phyloP scores from a whole-genome alignment of 306 rosid genomes.

The Pachyrhizus erosus region DNA sequence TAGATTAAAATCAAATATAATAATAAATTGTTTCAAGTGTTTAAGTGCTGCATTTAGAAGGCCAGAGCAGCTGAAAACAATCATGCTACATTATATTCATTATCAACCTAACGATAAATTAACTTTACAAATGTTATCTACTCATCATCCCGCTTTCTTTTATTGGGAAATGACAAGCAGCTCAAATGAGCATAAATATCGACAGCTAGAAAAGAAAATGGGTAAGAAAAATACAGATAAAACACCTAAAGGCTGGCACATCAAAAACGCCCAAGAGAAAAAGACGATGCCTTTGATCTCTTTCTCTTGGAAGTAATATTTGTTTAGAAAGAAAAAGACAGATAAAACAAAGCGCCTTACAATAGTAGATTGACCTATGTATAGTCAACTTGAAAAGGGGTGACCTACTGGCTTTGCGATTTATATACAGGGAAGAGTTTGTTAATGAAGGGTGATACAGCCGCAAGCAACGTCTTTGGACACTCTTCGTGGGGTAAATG shows the following conservation, averaged over 20 bases:
- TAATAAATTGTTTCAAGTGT: too few relatives aligned
- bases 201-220: constrained; percentile 16
- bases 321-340: constrained; percentile 26
- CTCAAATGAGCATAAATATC: constrained; percentile 39
- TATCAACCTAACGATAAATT: constrained; percentile 40
- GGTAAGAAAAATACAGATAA: constrained; percentile 43
- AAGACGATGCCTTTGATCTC: constrained; percentile 53
- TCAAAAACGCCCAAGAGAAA: constrained; percentile 60
- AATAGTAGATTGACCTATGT: constrained; percentile 44
- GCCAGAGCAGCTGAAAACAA: neutral
- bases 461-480: constrained; percentile 92
- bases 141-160: constrained; percentile 52
- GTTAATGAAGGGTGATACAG: constrained; percentile 79
- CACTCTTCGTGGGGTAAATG: constrained; percentile 99
- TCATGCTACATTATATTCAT: constrained; percentile 33
- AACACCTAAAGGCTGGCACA: constrained; percentile 60
- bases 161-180: constrained; percentile 51
- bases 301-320: constrained; percentile 50
- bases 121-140: constrained; percentile 56
- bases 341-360: constrained; percentile 32
- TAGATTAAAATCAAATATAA: too few relatives aligned
- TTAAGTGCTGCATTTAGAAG: too few relatives aligned
- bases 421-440: constrained; percentile 59
- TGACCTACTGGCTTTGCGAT: constrained; percentile 59
- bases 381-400: constrained; percentile 39